Conservation (phyloP, 1,284 basidiomycete species). For the Fomitopsis betulina region DNA sequence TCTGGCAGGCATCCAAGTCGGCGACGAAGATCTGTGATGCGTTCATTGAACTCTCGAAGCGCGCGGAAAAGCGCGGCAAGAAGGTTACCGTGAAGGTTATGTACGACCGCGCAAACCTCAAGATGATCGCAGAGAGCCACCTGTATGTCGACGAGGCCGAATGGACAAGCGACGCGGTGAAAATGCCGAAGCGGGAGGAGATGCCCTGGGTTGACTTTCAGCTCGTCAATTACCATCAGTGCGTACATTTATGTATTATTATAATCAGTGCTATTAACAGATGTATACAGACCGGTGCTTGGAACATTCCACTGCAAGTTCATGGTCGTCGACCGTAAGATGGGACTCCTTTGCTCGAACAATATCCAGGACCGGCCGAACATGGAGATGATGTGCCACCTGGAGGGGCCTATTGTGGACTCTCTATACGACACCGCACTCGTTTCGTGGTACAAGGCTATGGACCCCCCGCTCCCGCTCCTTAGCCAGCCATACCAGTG, state of each 20-base stretch:
- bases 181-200: conserved; percentile 51
- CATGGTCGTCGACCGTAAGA: conserved; percentile 68
- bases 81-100: conserved; percentile 60
- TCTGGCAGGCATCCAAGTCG: conserved; percentile 46
- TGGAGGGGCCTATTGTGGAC: conserved; percentile 28
- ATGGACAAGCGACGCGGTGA: conserved; percentile 42
- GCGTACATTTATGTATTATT: conserved; percentile 3
- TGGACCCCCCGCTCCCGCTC: conserved; percentile 56
- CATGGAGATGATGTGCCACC: conserved; percentile 50
- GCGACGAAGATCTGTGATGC: conserved; percentile 49
- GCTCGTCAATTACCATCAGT: conserved; percentile 48
- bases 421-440: conserved; percentile 73
- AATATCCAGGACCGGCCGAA: conserved; percentile 74
- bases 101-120: conserved; percentile 63
- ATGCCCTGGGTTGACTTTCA: conserved; percentile 61
- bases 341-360: conserved; percentile 71
- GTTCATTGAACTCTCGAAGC: conserved; percentile 49
- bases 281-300: conserved; percentile 39
- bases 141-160: conserved; percentile 44
- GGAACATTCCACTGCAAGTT: conserved; percentile 83
- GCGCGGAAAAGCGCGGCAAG: conserved; percentile 38
- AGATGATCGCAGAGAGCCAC: conserved; percentile 55
- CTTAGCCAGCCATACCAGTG: conserved; percentile 24
- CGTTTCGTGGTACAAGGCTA: conserved; percentile 56
- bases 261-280: background rate